Base-by-base conservation (phyloP, 352 stramenopile species). In the Globisporangium acanthophoron region DNA sequence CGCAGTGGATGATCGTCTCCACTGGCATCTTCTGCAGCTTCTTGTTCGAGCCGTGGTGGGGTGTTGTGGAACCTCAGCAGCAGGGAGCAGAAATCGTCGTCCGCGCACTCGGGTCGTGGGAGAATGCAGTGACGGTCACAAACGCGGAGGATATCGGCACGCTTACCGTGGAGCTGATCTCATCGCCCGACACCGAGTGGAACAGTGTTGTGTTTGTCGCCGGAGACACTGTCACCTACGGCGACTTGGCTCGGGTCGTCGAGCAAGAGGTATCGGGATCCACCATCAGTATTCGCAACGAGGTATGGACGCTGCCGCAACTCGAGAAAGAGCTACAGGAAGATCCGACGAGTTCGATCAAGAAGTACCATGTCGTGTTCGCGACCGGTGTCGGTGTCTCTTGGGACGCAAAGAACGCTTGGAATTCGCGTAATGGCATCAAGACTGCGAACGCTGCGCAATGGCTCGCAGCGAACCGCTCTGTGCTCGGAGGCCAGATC, bases 1-100 rank as follows among this genome's bases (percentile, higher is more conserved):
- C 56, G 9, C 35, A 62, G 24, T 62, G 56, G 56, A 43, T 37
- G 31, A 62, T 62, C 39, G 43, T 62, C 31, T 62, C 56, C 2
- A 52, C 56, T 0, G 56, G 56, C 41, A 62, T 57, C 31, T 62
- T 62, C 27, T 52, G 35, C 40, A 62, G 48, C 41, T 62, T 62
- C 24, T 13, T 62, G 4, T 62, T 62, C n/a, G 21, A 62, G 20
- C 41, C 56, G 29, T 62, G 41, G 35, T 62, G 56, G 33, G 56
- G 56, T 12, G 24, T 62, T 5, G 56, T 62, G 8, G 56, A 62
- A 31, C 40, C 56, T 21, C 56, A 44, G 20, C 18, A 8, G 9
- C 37, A 16, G 9, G 37, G 56, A 8, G 9, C 20, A 3, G 48
- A 57, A 27, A 24, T 62, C 12, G 56, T 57, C 8, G 48, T 62